phyloP scores from a whole-genome alignment of 257 asterid genomes.

The Solanum pimpinellifolium region DNA sequence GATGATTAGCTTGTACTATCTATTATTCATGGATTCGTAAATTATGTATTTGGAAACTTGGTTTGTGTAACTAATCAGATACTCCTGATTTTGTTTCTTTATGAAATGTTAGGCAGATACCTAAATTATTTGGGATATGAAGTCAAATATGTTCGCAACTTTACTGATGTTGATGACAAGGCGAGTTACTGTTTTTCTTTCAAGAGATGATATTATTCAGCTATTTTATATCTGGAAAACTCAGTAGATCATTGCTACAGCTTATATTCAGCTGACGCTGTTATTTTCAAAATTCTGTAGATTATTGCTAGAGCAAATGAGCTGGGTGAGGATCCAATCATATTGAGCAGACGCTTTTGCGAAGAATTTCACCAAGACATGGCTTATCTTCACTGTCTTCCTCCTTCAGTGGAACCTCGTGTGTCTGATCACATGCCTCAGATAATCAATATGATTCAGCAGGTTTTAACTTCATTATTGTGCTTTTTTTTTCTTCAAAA shows the following conservation, averaged over 20 bases:
- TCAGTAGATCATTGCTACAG: conserved; percentile 23
- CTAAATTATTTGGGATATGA: conserved; percentile 85
- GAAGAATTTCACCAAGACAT: conserved; percentile 85
- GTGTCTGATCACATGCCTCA: conserved; percentile 89
- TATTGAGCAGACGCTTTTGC: conserved; percentile 73
- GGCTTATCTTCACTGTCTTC: conserved; percentile 63
- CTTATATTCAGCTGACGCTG: conserved; percentile 30
- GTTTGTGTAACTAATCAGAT: conserved; percentile 9
- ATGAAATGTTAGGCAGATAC: conserved; percentile 68
- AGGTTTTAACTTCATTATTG: conserved; percentile 28
- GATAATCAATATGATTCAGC: conserved; percentile 73
- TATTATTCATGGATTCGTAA: neutral
- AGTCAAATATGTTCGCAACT: conserved; percentile 86
- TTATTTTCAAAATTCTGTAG: conserved; percentile 60
- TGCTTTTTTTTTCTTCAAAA: neutral
- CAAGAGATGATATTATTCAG: neutral
- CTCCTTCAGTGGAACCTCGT: conserved; percentile 92
- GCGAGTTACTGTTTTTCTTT: conserved; percentile 20
- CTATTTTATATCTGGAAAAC: conserved; percentile 22
- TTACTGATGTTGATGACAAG: conserved; percentile 98
- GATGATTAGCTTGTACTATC: neutral
- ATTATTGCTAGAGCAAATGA: conserved; percentile 84
- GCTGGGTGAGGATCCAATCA: conserved; percentile 76
- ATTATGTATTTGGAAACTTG: neutral
- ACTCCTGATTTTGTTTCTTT: conserved; percentile 5